Conservation (phyloP, 2,329 filamentous ascomycete genomes). For the Pseudogymnoascus sp. region DNA sequence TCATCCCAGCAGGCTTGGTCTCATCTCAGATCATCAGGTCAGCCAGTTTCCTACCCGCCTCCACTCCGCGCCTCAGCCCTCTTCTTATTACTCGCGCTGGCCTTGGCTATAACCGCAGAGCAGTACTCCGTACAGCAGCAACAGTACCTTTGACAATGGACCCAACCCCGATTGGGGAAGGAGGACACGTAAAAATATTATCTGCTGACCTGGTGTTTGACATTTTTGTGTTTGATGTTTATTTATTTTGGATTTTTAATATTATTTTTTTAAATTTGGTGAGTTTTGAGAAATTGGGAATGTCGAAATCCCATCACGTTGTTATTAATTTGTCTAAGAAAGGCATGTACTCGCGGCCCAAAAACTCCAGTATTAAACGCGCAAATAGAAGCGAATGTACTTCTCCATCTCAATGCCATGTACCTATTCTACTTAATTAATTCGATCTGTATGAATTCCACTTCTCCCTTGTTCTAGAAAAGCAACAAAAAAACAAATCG, state of each 20-base stretch:
- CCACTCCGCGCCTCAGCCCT: background rate
- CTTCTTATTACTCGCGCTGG: background rate
- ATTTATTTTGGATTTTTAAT: background rate
- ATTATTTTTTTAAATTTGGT: too few species aligned
- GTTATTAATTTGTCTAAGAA: background rate
- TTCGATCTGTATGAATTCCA: too few species aligned
- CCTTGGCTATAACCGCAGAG: too few species aligned
- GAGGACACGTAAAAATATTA: background rate
- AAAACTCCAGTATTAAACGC: background rate
- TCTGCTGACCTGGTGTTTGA: conserved; percentile 2
- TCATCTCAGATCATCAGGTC: background rate
- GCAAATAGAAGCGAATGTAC: background rate
- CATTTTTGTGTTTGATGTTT: background rate
- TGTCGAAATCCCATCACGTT: too few species aligned
- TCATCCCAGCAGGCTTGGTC: background rate
- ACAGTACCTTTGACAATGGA: too few species aligned
- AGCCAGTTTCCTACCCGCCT: background rate
- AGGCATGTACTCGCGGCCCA: background rate
- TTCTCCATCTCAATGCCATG: background rate
- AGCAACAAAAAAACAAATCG: background rate
- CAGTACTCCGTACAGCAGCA: too few species aligned
- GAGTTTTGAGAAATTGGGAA: too few species aligned
- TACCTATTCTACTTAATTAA: too few species aligned
- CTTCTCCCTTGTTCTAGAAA: background rate
- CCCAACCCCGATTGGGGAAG: background rate